Conservation (phyloP, 2,329 filamentous ascomycete species). For the Hawksworthiomyces lignivorus region DNA sequence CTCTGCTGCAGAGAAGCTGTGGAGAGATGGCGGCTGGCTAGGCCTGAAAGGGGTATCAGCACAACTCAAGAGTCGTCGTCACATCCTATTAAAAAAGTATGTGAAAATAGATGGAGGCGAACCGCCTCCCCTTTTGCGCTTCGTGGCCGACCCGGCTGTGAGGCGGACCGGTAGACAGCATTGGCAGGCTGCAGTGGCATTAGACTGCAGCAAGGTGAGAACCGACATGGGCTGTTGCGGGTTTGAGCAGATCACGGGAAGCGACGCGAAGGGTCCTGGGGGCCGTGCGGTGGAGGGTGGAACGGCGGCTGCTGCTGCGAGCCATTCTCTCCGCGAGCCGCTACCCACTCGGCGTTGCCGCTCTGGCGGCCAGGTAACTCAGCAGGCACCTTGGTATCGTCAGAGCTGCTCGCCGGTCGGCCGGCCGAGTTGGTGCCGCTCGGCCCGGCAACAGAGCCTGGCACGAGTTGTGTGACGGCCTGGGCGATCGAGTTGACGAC, state of each 20-base stretch:
- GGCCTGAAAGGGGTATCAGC: no score
- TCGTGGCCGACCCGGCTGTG: neutral
- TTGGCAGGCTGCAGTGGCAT: no score
- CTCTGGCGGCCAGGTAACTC: conserved; percentile 44
- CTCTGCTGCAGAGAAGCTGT: no score
- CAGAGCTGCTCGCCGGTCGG: conserved; percentile 25
- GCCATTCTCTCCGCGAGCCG: conserved; percentile 28
- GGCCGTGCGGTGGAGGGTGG: conserved; percentile 13
- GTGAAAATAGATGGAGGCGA: no score
- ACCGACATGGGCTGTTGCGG: no score
- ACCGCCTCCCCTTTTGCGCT: no score
- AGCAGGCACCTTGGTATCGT: conserved; percentile 53
- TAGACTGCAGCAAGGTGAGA: no score
- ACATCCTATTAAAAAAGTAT: no score
- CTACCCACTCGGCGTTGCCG: conserved; percentile 29
- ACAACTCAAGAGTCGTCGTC: no score
- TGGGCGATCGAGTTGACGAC: conserved; percentile 67
- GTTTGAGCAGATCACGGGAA: conserved; percentile 8
- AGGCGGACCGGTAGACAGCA: neutral
- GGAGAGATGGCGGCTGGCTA: no score
- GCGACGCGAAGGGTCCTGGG: conserved; percentile 17
- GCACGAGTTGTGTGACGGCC: conserved; percentile 61
- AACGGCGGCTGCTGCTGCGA: conserved; percentile 16
- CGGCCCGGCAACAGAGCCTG: conserved; percentile 29
- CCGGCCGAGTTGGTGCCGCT: conserved; percentile 15